A percentile compares a stretch with the other conserved stretches of the same genome.
Evolutionary conservation across 768 basidiomycete species (phyloP).

Genomic region (Collybia nuda): DNA sequence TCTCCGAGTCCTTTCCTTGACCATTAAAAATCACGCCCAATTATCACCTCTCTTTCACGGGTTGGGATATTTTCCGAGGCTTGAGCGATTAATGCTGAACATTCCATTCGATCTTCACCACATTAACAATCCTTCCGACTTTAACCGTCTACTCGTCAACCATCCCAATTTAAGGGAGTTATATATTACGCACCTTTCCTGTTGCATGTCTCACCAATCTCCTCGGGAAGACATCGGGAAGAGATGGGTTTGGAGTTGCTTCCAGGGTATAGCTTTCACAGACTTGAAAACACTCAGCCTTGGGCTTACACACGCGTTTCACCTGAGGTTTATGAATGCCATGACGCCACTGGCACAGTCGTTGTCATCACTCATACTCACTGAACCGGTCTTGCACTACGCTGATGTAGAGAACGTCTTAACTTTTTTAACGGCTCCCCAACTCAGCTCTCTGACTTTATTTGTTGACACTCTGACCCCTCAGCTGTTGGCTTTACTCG

Average conservation of each 20-base stretch:
- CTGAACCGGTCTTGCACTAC: slow-evolving; percentile 16
- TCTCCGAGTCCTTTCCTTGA: slow-evolving; percentile 18
- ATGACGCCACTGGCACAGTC: not conserved
- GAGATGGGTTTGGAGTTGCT: not conserved
- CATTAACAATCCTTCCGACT: slow-evolving; percentile 14
- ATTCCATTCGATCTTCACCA: slow-evolving; percentile 24
- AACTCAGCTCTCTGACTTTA: slow-evolving; percentile 18
- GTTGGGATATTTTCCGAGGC: slow-evolving; percentile 14
- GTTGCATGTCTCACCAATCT: slow-evolving; percentile 4
- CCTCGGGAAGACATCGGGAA: not conserved
- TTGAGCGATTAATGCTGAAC: slow-evolving; percentile 13
- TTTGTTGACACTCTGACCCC: slow-evolving; percentile 16
- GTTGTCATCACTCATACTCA: slow-evolving; percentile 19
- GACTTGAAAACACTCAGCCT: slow-evolving; percentile 1
- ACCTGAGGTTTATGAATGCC: slow-evolving; percentile 4
- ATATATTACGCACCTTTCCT: slow-evolving; percentile 14
- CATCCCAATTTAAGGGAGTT: slow-evolving; percentile 15
- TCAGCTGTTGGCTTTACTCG: slow-evolving; percentile 22
- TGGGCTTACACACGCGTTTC: not conserved
- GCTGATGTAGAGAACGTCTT: slow-evolving; percentile 17
- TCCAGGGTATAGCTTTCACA: slow-evolving; percentile 8
- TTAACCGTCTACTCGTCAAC: slow-evolving; percentile 14
- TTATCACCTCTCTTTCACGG: slow-evolving; percentile 17
- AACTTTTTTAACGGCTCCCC: slow-evolving; percentile 14
- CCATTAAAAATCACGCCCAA: slow-evolving; percentile 18